These are phyloP conservation scores for Metarhizium rileyi DNA, from an alignment of 2,329 filamentous ascomycete genomes.

Conservation along the genomic window DNA sequence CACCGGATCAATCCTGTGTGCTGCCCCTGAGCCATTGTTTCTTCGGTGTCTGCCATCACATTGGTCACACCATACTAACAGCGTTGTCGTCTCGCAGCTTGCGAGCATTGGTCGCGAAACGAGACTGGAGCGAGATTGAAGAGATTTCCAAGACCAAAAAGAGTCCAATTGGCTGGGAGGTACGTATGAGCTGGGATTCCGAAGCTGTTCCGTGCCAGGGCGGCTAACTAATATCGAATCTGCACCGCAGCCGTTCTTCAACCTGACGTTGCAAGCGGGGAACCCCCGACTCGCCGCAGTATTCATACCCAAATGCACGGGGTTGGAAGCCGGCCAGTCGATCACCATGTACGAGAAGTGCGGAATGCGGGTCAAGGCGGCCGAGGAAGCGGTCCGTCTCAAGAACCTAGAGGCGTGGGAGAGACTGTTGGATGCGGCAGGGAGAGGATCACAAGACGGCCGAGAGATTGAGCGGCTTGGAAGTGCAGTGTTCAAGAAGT, in stretches of 20 bases:
- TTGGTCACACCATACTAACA: neutral
- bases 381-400: slow-evolving; percentile 77
- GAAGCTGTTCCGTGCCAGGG: neutral
- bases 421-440: slow-evolving; percentile 63
- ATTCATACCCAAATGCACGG: slow-evolving; percentile 83
- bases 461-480: slow-evolving; percentile 75
- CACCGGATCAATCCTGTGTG: neutral
- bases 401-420: slow-evolving; percentile 72
- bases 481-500: slow-evolving; percentile 45
- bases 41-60: neutral
- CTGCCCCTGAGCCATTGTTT: neutral
- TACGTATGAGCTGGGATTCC: slow-evolving; percentile 31
- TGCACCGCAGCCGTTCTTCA: slow-evolving; percentile 69
- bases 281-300: slow-evolving; percentile 76
- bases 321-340: slow-evolving; percentile 55
- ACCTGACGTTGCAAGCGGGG: slow-evolving; percentile 76
- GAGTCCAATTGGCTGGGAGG: slow-evolving; percentile 94
- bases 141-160: slow-evolving; percentile 71
- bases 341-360: slow-evolving; percentile 96
- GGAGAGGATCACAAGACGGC: slow-evolving; percentile 53
- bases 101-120: slow-evolving; percentile 76
- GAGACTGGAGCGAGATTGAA: slow-evolving; percentile 89
- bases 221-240: neutral
- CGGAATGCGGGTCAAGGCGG: slow-evolving; percentile 78
- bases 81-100: slow-evolving; percentile 40